Evolutionary conservation across 2,329 filamentous ascomycete genomes (phyloP).

Genomic region (Aspergillus sergii): DNA sequence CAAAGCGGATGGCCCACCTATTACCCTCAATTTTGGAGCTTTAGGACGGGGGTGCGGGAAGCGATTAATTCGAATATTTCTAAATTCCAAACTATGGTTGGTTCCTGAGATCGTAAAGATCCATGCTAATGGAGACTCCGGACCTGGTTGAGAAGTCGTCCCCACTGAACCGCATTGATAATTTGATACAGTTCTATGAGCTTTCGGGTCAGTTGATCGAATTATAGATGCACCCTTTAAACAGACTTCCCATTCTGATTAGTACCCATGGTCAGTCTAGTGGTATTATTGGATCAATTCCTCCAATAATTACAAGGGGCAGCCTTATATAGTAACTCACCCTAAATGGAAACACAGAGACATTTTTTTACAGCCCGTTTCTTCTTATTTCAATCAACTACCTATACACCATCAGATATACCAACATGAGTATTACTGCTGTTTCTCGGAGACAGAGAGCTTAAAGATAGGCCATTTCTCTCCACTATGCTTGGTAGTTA

Average conservation of each 20-base stretch:
- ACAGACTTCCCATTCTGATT: too few relatives aligned
- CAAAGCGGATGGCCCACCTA: background rate
- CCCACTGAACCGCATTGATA: background rate
- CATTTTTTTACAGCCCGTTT: background rate
- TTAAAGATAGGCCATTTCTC: background rate
- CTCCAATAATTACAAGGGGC: background rate
- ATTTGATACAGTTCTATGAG: background rate
- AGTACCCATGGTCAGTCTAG: background rate
- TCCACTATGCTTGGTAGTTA: background rate
- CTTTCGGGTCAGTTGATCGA: too few relatives aligned
- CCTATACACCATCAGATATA: background rate
- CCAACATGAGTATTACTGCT: background rate
- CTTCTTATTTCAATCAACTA: background rate
- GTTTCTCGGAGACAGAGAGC: background rate
- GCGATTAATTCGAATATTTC: background rate
- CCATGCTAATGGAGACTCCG: slow-evolving; percentile 1
- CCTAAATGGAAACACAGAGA: background rate
- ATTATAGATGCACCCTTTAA: too few relatives aligned
- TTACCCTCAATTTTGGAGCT: background rate
- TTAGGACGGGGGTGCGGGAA: background rate
- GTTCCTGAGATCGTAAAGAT: slow-evolving; percentile 6
- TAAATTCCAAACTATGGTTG: background rate
- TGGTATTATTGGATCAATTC: background rate
- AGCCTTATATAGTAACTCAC: background rate
- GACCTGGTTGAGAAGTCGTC: slow-evolving; percentile 2